Base-by-base conservation (phyloP, 2,329 filamentous ascomycete species). In the Colletotrichum caudatum region DNA sequence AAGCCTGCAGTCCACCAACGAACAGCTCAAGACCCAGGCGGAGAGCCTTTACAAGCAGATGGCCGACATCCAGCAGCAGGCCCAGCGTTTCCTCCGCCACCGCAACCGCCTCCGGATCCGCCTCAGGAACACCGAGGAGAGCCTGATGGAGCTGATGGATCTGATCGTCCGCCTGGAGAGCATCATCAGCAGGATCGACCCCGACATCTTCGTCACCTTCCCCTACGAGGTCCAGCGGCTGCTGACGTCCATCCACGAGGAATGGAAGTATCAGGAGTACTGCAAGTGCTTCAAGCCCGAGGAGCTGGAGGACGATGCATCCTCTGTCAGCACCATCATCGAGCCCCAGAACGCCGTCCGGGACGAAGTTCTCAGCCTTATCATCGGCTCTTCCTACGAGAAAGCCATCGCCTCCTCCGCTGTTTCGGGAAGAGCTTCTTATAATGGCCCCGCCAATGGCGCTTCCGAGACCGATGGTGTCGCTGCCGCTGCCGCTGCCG, bases 221-320 rank as follows among this genome's bases (percentile, higher is more conserved):
- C 61, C 66, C 0, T 16, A n/a, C 1, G 35, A 53, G 4, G 33
- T 65, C 18, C 44, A 65, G 54, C 23, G 20, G 35, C 44, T 44
- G 5, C 0, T 69, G 1, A 7, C 58, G 1, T 46, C 41, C 18
- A 37, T 69, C 0, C 53, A 54, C 16, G 66, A 69, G 35, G 35
- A 69, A 1, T 69, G 66, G 66, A 69, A 69, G 61, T 53, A 59
- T 0, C 23, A 59, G 1, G 44, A 69, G 23, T 69, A 48, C 9
- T 9, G 29, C 35, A 44, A 54, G 46, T 11, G 35, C 9, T 59
- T 69, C 9, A 11, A 46, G n/a, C 56, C 37, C 20, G 9, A 18
- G 18, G 37, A 29, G 11, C 14, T 18, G 6, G 11, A 37, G 12
- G n/a, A 33, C 44, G 7, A 18, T 18, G 23, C 35, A 12, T 51